Conservation (phyloP, 73 alveolate species). For the Diophrys appendiculata region DNA sequence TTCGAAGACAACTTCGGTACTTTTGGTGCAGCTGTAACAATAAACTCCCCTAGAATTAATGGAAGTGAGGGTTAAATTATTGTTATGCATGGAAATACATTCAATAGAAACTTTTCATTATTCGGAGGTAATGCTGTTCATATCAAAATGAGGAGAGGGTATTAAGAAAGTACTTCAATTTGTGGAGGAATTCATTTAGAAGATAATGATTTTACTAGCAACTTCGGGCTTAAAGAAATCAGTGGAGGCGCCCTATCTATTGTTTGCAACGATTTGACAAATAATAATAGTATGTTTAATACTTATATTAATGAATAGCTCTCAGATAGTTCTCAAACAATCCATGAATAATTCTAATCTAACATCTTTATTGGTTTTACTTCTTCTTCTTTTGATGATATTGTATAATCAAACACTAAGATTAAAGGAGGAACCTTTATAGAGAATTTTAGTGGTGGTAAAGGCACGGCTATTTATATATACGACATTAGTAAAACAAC, state of each 20-base stretch:
- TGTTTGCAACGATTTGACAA: background rate
- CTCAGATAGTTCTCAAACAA: background rate
- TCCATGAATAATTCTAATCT: background rate
- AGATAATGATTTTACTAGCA: conserved; percentile 1
- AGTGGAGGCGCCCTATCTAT: conserved; percentile 52
- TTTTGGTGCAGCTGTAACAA: conserved; percentile 36
- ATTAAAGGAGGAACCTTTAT: background rate
- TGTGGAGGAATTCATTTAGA: conserved; percentile 35
- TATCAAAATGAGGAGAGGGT: conserved; percentile 22
- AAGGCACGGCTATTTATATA: conserved; percentile 36
- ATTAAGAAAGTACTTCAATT: background rate
- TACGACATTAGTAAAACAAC: background rate
- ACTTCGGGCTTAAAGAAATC: conserved; percentile 36
- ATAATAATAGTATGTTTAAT: too few species aligned
- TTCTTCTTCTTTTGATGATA: background rate
- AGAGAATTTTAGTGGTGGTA: conserved; percentile 38
- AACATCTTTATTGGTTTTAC: background rate
- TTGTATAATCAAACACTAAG: background rate
- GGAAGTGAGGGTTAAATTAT: conserved; percentile 1
- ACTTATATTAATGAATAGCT: background rate
- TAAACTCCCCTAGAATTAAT: conserved; percentile 11
- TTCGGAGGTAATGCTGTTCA: conserved; percentile 34
- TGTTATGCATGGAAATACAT: background rate
- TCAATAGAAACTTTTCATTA: conserved; percentile 7
- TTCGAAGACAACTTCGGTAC: conserved; percentile 24